Conservation (phyloP, 495 filamentous ascomycete species). For the Talaromyces wortmannii region DNA sequence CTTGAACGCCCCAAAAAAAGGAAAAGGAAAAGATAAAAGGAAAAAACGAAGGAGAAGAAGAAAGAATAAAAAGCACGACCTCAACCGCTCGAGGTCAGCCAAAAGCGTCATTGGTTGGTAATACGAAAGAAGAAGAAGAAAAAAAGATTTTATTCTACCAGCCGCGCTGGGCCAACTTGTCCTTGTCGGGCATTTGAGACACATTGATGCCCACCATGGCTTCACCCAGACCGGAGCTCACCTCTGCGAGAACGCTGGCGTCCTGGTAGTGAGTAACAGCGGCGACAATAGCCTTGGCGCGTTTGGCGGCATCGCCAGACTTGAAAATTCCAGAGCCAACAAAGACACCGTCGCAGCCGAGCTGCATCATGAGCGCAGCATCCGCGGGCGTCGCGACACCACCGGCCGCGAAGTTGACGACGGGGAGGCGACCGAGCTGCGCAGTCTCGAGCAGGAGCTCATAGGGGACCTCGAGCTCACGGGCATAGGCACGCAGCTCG, state of each 20-base stretch:
- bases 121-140: neutral
- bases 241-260: conserved; percentile 78
- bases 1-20: conserved; percentile 8
- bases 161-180: conserved; percentile 81
- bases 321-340: conserved; percentile 98
- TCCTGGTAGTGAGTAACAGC: conserved; percentile 87
- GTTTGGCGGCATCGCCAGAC: conserved; percentile 76
- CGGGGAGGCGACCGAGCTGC: conserved; percentile 78
- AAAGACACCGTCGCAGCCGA: conserved; percentile 97
- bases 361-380: conserved; percentile 98
- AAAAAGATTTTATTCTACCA: conserved; percentile 51
- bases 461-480: conserved; percentile 70
- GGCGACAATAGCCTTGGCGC: conserved; percentile 91
- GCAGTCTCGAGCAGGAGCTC: conserved; percentile 80
- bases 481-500: conserved; percentile 69
- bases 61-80: neutral
- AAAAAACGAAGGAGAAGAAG: neutral
- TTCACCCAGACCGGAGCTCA: conserved; percentile 80
- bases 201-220: conserved; percentile 95
- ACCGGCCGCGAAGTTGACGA: conserved; percentile 98
- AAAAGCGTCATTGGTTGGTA: neutral
- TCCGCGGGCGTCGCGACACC: conserved; percentile 95
- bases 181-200: conserved; percentile 58
- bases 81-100: neutral
- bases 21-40: neutral